These are phyloP conservation scores for Penicillium goetzii DNA, from an alignment of 495 filamentous ascomycete species.

Conservation along the genomic window DNA sequence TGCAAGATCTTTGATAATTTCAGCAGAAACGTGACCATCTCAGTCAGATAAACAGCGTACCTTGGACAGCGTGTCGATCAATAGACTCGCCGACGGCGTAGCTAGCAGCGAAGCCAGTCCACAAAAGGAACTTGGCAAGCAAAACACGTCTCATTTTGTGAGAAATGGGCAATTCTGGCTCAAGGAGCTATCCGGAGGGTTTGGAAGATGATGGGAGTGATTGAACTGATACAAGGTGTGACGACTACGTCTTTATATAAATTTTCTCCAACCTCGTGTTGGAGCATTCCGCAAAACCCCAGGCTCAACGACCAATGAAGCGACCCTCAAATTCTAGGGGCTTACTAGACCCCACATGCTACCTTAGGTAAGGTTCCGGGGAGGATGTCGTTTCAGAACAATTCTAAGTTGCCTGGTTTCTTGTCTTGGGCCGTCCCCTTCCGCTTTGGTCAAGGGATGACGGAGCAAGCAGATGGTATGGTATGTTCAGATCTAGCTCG, in stretches of 20 bases:
- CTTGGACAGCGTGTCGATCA: background rate
- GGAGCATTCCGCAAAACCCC: background rate
- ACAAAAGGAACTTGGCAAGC: constrained; percentile 8
- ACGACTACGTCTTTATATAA: background rate
- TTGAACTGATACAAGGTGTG: background rate
- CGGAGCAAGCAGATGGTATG: background rate
- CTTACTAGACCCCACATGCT: background rate
- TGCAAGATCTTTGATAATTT: background rate
- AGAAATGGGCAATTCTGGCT: background rate
- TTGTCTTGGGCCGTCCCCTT: background rate
- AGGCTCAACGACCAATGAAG: background rate
- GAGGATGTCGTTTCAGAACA: background rate
- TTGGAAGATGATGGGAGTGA: background rate
- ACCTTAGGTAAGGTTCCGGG: background rate
- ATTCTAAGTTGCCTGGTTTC: background rate
- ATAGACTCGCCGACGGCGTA: background rate
- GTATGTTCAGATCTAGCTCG: background rate
- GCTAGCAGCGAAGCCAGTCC: constrained; percentile 9
- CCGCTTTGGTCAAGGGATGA: constrained; percentile 2
- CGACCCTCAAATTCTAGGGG: background rate
- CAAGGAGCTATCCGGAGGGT: background rate
- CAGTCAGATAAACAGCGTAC: background rate
- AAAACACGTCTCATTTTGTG: background rate
- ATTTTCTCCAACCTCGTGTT: background rate
- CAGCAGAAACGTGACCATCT: background rate